Conservation (phyloP, 2,329 filamentous ascomycete genomes). For the Fusarium penzigii region DNA sequence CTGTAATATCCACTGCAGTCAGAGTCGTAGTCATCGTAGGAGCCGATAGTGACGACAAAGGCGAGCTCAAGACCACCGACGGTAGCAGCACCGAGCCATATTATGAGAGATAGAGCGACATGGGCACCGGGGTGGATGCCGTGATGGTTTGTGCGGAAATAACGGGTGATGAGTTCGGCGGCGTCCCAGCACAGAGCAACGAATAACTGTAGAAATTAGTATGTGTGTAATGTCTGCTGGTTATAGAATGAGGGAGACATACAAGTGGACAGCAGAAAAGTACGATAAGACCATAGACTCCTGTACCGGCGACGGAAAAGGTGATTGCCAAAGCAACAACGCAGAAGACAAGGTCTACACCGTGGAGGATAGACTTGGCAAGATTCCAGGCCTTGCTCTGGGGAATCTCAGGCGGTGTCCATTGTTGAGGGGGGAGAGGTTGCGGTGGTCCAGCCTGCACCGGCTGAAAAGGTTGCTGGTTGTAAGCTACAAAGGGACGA, state of each 20-base stretch:
- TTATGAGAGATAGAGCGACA: conserved; percentile 43
- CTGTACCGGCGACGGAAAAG: conserved; percentile 20
- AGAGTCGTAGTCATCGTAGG: conserved; percentile 12
- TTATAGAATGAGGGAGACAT: not conserved
- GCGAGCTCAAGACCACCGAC: conserved; percentile 27
- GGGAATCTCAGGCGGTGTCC: conserved; percentile 12
- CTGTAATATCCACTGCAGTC: conserved; percentile 14
- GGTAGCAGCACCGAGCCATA: conserved; percentile 39
- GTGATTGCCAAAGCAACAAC: conserved; percentile 31
- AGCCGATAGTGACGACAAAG: conserved; percentile 11
- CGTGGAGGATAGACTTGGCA: conserved; percentile 35
- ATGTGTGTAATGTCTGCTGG: not conserved
- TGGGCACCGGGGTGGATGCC: conserved; percentile 47
- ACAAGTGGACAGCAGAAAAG: conserved; percentile 23
- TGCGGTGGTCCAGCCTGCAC: conserved; percentile 10
- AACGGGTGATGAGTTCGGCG: conserved; percentile 41
- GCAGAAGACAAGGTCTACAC: conserved; percentile 25
- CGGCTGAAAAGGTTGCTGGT: not conserved
- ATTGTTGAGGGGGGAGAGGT: conserved; percentile 15
- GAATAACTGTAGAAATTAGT: conserved; percentile 32
- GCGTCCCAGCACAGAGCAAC: conserved; percentile 40
- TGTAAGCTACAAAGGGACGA: conserved; percentile 26
- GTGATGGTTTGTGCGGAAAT: conserved; percentile 31
- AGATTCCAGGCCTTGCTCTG: conserved; percentile 28
- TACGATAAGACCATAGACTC: conserved; percentile 2